Evolutionary conservation across 2,329 filamentous ascomycete genomes (phyloP).

Genomic region (Hypoxylon sp.): DNA sequence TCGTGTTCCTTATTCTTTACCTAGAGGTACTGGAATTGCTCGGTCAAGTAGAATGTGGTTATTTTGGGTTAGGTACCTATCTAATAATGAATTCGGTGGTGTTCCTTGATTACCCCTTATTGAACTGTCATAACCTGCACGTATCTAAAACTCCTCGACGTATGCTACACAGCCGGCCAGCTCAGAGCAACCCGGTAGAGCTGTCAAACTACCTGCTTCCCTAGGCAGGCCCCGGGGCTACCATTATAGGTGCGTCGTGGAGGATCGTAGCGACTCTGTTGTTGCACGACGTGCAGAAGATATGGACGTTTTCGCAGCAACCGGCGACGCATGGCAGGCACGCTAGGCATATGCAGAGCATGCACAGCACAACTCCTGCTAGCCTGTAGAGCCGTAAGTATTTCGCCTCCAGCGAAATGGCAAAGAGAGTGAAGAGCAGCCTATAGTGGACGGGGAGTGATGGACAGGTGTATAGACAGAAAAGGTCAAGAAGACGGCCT

Average conservation of each 20-base stretch:
- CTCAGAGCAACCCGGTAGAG: too few species aligned
- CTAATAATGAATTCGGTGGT: too few species aligned
- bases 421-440: background rate
- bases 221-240: background rate
- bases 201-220: background rate
- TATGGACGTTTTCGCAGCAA: conserved; percentile 23
- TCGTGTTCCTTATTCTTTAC: too few species aligned
- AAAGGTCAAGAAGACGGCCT: too few species aligned
- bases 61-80: too few species aligned
- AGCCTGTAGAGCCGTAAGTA: conserved; percentile 1
- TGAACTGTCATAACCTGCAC: too few species aligned
- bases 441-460: too few species aligned
- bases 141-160: too few species aligned
- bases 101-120: too few species aligned
- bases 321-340: conserved; percentile 19
- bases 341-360: conserved; percentile 16
- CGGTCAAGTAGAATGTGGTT: too few species aligned
- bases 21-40: too few species aligned
- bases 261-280: conserved; percentile 18
- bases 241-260: conserved; percentile 17
- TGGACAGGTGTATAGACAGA: background rate
- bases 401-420: conserved; percentile 1
- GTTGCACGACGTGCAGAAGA: conserved; percentile 20
- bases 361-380: conserved; percentile 14
- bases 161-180: too few species aligned